Conservation (phyloP, 192 early-diverging fungal species). For the Rhizoclosmatium sp. region DNA sequence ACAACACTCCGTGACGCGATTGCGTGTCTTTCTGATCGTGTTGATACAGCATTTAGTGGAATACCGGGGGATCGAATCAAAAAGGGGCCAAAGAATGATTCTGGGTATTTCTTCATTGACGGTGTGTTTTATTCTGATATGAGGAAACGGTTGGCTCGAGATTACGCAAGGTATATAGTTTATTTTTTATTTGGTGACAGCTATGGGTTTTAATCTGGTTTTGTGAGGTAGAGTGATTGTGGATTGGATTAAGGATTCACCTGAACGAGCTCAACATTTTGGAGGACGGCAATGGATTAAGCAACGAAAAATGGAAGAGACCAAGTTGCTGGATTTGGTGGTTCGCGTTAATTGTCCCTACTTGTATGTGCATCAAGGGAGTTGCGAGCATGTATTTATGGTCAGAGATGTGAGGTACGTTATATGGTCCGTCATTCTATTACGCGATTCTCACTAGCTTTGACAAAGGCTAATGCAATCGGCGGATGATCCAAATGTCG, state of each 20-base stretch:
- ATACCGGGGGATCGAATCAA: conserved; percentile 50
- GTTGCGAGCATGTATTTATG: conserved; percentile 79
- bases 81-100: conserved; percentile 60
- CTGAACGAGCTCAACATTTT: conserved; percentile 54
- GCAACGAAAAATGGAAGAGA: conserved; percentile 56
- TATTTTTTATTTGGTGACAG: neutral
- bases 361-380: conserved; percentile 78
- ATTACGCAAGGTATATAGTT: conserved; percentile 68
- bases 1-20: conserved; percentile 74
- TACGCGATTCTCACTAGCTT: neutral
- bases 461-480: neutral
- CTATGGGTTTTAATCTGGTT: neutral
- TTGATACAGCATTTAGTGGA: neutral
- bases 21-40: conserved; percentile 64
- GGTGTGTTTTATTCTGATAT: conserved; percentile 77
- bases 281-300: neutral
- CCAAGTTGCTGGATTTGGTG: conserved; percentile 67
- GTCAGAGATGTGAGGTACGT: conserved; percentile 69
- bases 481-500: neutral
- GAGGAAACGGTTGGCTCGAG: conserved; percentile 62
- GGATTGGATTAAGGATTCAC: conserved; percentile 70
- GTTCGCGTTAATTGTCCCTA: conserved; percentile 74
- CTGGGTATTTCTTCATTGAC: conserved; percentile 82
- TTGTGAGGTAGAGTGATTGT: conserved; percentile 61
- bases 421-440: neutral